Percentiles rank a stretch among this genome's conserved stretches.
Evolutionary conservation across 306 rosid species (phyloP).

Genomic region (Dicorynia guianensis): DNA sequence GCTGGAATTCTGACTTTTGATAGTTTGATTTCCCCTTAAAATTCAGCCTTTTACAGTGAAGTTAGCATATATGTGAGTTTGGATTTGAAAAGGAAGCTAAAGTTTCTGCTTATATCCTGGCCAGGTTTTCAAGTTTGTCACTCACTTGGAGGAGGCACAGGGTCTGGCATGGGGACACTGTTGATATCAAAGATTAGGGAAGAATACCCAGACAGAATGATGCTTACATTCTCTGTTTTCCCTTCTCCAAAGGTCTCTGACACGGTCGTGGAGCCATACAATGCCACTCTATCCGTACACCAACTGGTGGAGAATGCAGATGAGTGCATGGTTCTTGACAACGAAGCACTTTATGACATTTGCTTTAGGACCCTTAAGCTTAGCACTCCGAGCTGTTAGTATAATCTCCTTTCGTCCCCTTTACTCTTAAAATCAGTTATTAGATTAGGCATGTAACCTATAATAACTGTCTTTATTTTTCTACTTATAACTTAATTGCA

Average conservation of each 20-base stretch:
- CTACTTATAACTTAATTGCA: slow-evolving; percentile 40
- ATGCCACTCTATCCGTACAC: slow-evolving; percentile 92
- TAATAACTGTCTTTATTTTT: not conserved
- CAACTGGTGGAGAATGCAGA: slow-evolving; percentile 95
- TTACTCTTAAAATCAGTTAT: not conserved
- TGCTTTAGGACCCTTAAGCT: slow-evolving; percentile 95
- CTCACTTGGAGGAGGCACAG: slow-evolving; percentile 97
- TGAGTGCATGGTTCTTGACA: slow-evolving; percentile 97
- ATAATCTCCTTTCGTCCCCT: not conserved
- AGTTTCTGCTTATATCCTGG: slow-evolving; percentile 12
- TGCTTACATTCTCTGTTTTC: slow-evolving; percentile 93
- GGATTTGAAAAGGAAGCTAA: slow-evolving; percentile 3
- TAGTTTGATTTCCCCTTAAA: not conserved
- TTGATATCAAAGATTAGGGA: slow-evolving; percentile 91
- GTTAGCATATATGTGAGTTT: not conserved
- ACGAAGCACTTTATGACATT: slow-evolving; percentile 94
- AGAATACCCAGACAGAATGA: slow-evolving; percentile 94
- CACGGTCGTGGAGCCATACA: slow-evolving; percentile 96
- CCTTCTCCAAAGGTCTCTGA: slow-evolving; percentile 99
- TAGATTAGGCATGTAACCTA: slow-evolving; percentile 16
- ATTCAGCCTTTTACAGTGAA: not conserved
- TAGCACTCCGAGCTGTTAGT: slow-evolving; percentile 96
- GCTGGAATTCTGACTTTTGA: not conserved
- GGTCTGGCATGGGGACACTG: slow-evolving; percentile 94
- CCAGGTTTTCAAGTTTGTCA: slow-evolving; percentile 97